These are phyloP conservation scores for Cystobasidium onofrii DNA, from an alignment of 768 basidiomycete species.

Conservation along the genomic window DNA sequence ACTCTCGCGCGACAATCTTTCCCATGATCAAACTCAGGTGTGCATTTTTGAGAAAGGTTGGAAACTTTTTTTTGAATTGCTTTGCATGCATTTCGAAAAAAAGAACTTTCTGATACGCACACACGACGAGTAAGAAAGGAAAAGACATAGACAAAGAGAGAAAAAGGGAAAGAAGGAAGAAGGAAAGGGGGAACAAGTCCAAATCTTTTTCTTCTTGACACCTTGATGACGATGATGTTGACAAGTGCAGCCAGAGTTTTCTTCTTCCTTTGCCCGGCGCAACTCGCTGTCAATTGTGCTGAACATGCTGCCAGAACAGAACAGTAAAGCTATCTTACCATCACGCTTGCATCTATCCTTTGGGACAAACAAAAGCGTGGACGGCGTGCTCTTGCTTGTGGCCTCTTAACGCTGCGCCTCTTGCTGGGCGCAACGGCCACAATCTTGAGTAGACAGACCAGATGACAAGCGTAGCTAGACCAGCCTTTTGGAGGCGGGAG, in stretches of 20 bases:
- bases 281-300: not conserved
- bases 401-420: not conserved
- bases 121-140: not conserved
- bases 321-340: not conserved
- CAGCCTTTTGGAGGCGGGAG: conserved; percentile 27
- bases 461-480: not conserved
- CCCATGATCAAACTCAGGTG: not conserved
- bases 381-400: not conserved
- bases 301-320: not conserved
- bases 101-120: not conserved
- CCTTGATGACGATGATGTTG: conserved; percentile 1
- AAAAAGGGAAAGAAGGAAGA: not conserved
- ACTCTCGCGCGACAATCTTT: not conserved
- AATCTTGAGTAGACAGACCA: not conserved
- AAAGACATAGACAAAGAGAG: not conserved
- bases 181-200: not conserved
- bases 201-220: not conserved
- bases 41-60: not conserved
- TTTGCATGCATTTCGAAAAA: conserved; percentile 10
- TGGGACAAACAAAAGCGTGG: not conserved
- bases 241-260: not conserved
- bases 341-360: not conserved
- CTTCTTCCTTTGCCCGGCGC: not conserved
- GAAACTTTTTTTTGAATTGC: conserved; percentile 8
- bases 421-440: not conserved